Evolutionary conservation across 331 rosid species (phyloP).

Genomic region (Stylosanthes scabra): DNA sequence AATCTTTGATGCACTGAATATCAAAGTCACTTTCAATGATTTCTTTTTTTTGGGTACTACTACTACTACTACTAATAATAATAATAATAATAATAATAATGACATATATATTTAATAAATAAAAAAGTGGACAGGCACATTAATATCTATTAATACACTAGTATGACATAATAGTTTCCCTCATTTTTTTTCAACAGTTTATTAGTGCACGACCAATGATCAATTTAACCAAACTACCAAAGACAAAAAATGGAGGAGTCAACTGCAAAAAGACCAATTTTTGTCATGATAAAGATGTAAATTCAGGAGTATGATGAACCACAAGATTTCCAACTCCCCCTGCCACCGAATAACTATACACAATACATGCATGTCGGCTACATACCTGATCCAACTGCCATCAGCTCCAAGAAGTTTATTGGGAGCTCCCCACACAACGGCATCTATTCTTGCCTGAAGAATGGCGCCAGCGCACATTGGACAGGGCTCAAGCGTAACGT

Average conservation of each 20-base stretch:
- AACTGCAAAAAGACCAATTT: not conserved
- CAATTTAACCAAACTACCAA: conserved; percentile 13
- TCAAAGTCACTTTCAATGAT: conserved; percentile 10
- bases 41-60: too few species aligned
- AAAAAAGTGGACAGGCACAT: too few species aligned
- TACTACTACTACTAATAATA: too few species aligned
- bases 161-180: too few species aligned
- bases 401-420: conserved; percentile 99
- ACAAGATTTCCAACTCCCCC: conserved; percentile 23
- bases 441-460: conserved; percentile 81
- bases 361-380: conserved; percentile 22
- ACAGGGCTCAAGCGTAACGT: conserved; percentile 96
- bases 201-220: not conserved
- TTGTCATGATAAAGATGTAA: conserved; percentile 1
- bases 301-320: not conserved
- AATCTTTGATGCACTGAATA: conserved; percentile 7
- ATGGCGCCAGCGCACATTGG: conserved; percentile 99
- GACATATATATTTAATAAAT: too few species aligned
- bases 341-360: conserved; percentile 21
- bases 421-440: conserved; percentile 99
- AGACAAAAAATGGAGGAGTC: not conserved
- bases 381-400: conserved; percentile 98
- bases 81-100: too few species aligned
- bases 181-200: conserved; percentile 2
- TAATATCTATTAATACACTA: too few species aligned